Conservation (phyloP, 2,329 filamentous ascomycete genomes). For the Alternaria gansuensis region DNA sequence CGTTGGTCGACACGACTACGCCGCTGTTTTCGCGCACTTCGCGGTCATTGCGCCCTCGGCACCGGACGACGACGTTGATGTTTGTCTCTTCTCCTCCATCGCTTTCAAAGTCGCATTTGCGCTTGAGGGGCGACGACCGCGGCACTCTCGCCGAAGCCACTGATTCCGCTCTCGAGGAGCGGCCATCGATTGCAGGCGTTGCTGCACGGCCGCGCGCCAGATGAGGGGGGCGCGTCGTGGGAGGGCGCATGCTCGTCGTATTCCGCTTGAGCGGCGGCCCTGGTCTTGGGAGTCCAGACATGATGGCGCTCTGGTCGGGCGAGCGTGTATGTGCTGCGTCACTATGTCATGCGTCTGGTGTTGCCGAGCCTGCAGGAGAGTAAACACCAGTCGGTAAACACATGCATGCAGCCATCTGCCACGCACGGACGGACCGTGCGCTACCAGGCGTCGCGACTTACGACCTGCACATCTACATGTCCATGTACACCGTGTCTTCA, state of each 20-base stretch:
- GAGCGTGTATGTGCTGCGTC: conserved; percentile 30
- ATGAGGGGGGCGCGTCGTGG: conserved; percentile 62
- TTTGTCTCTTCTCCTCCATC: conserved; percentile 83
- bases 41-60: conserved; percentile 88
- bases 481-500: not conserved
- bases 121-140: conserved; percentile 69
- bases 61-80: conserved; percentile 96
- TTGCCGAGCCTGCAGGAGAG: conserved; percentile 22
- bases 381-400: conserved; percentile 41
- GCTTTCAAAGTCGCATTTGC: conserved; percentile 83
- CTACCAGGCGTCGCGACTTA: conserved; percentile 4
- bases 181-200: conserved; percentile 58
- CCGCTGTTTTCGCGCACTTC: conserved; percentile 95
- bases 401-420: conserved; percentile 13
- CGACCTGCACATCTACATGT: conserved; percentile 11
- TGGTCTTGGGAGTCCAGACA: conserved; percentile 66
- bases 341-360: conserved; percentile 19
- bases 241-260: conserved; percentile 62
- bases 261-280: conserved; percentile 60
- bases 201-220: conserved; percentile 61
- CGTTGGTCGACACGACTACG: conserved; percentile 87
- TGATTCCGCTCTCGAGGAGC: conserved; percentile 76
- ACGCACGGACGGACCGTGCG: conserved; percentile 13
- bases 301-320: conserved; percentile 42
- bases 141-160: conserved; percentile 58